A percentile compares a stretch with the other conserved stretches of the same genome.
Evolutionary conservation across 345 rosid species (phyloP).

Genomic region (Eucalyptus erythrocorys): DNA sequence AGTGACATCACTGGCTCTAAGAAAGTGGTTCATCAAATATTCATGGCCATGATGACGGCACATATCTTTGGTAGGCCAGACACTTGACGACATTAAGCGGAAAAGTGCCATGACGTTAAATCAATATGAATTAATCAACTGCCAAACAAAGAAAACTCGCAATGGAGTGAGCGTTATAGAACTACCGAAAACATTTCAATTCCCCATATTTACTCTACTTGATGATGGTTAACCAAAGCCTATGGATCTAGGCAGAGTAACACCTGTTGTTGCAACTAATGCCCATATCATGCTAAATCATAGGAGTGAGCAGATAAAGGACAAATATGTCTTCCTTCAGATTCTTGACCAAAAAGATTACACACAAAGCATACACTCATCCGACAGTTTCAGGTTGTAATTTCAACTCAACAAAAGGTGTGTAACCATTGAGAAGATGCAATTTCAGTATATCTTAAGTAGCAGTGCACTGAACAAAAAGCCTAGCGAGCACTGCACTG

Average conservation of each 20-base stretch:
- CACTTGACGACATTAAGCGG: background rate
- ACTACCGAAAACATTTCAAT: background rate
- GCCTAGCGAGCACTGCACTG: background rate
- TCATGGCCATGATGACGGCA: background rate
- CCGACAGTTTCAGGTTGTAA: background rate
- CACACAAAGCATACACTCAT: background rate
- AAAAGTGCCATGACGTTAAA: background rate
- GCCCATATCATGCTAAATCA: background rate
- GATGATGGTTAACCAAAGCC: background rate
- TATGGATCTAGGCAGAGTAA: background rate
- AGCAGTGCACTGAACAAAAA: background rate
- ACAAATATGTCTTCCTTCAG: background rate
- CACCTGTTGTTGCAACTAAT: background rate
- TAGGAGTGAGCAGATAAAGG: background rate
- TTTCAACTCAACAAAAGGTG: background rate
- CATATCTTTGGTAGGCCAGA: background rate
- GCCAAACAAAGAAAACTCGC: background rate
- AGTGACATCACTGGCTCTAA: background rate
- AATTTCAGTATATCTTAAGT: background rate
- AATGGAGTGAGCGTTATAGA: background rate
- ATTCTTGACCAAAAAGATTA: background rate
- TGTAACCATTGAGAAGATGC: background rate
- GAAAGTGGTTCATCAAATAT: background rate
- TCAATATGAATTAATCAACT: background rate
- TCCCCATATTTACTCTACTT: background rate